Base-by-base conservation (phyloP, 2,329 filamentous ascomycete genomes). In the Cladosporium sp. region DNA sequence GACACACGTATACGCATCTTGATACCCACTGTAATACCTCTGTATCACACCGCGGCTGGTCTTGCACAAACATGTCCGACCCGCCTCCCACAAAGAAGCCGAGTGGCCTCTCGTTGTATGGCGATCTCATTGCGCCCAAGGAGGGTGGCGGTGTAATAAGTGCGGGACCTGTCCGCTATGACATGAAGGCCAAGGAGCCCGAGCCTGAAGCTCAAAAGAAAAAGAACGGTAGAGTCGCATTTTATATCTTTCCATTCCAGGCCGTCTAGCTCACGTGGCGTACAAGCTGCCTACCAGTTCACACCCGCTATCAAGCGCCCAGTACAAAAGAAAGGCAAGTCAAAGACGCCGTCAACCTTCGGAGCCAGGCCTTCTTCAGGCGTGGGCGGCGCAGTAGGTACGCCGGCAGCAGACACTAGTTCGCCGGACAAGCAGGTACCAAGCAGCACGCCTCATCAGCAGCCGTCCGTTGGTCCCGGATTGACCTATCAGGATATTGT, bases 281-380 rank as follows among this genome's bases (percentile, higher is more conserved):
- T 55, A 65, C 66, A 73, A 82, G 79, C 83, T 72, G 84, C 89
- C 68, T 80, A 95, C 62, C 88, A 88, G 72, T 96, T 96, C 77
- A 90, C 95, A 72, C 91, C 91, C 52, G 39, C 37, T 40, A 91
- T 91, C 64, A 89, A 89, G 68, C 84, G 90, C 60, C 89, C 90
- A 22, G 85, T 91, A 67, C 69, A 75, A 85, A 70, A 72, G 81
- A 40, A 86, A 85, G 66, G 69, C 80, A 36, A 93, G 91, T 69
- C 74, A 83, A 5, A 73, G 78, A 54, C 82, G 89, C 54, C 77
- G 51, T 35, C 51, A 22, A 62, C 44, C 58, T 60, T 58, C 22
- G 47, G 28, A 57, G 66, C 67, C 45, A 64, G 64, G 42, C 51
- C 63, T 59, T 64, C 64, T 34, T 68, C 66, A 22, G 66, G 25